Evolutionary conservation across 176 grass and related monocot species (phyloP), one percentile per base, ranked within the genome.

Genomic region (Cymbopogon citratus): DNA sequence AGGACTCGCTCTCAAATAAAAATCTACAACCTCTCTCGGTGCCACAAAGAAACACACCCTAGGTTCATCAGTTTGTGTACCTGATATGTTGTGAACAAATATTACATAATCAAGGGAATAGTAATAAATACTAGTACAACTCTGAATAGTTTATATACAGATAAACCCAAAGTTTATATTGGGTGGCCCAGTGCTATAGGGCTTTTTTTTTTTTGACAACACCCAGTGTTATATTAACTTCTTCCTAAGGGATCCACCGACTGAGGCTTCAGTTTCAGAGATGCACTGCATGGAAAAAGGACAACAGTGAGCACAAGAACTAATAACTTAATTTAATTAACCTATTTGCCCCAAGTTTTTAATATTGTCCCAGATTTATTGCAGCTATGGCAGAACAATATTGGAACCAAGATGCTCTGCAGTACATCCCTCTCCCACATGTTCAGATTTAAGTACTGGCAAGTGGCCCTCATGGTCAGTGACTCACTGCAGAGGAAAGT

Each of bases 261-360:
- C 46, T 70, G 28, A 70, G 76, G 57, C 41, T 80, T 85, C 44
- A 85, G 21, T 61, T 85, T 80, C 44, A 85, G 43, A 73, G 76
- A 85, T n/a, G 76, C 76, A 24, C 68, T 80, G 76, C 57, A 80
- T 12, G 41, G 33, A 73, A 6, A 62, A 78, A 48, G 11, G 31
- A 26, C 36, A 7, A 12, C 28, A 7, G 7, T 85, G 16, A 73
- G 33, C 44, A 85, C 78, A 69, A 6, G 87, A 87, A 23, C 76
- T 77, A 11, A 64, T 2, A 79, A 80, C 7, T 79, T 33, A 33
- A 33, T 3, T 3, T 80, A 12, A 51, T 82, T 80, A 19, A 66
- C 81, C 29, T 80, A 31, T 33, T 28, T 12, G 9, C 5, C 46
- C 71, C 46, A 33, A 13, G 9, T 29, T 51, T 6, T 33, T 2